Evolutionary conservation across 2,329 filamentous ascomycete genomes (phyloP), one percentile per base, ranked within the genome.

Genomic region (Pseudomassariella vexata): DNA sequence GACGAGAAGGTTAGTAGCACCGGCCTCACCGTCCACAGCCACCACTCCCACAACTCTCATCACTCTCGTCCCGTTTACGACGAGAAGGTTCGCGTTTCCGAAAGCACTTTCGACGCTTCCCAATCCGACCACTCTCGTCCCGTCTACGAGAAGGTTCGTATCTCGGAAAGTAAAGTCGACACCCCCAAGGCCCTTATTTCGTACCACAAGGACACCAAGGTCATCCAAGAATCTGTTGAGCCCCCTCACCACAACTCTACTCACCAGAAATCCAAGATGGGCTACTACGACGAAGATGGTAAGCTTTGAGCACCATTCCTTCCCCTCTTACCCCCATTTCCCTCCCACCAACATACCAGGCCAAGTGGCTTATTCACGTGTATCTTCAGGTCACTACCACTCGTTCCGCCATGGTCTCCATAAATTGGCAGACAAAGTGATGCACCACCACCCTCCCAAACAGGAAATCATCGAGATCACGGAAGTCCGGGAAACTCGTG

Each of bases 141-240:
- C 49, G 54, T 57, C 42, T 57, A 65, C 49, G 59, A 64, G 54
- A 57, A 65, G 42, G 54, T 62, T 39, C 60, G 63, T 42, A 59
- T 74, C 47, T 70, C 57, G 66, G 73, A 61, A 60, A 74, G 59
- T 67, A 78, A 68, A 66, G 73, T 69, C 63, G 74, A 64, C 47
- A 35, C 48, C 28, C 49, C 55, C 37, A 53, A 52, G 44, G 51
- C 59, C 46, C 52, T 55, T 50, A 61, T 71, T 49, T 60, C 65
- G 44, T 66, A 66, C 57, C 63, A 69, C 58, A 64, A 73, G 53
- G 68, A 78, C 53, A 60, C 70, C 43, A 73, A 73, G 55, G 61
- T 82, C 55, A 71, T 61, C 65, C 76, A 74, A 66, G 82, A 73
- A 68, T 84, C 73, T 66, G 76, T 74, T 60, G 79, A 74, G 60